phyloP scores from a whole-genome alignment of 495 filamentous ascomycete species.

The Amniculicola lignicola region DNA sequence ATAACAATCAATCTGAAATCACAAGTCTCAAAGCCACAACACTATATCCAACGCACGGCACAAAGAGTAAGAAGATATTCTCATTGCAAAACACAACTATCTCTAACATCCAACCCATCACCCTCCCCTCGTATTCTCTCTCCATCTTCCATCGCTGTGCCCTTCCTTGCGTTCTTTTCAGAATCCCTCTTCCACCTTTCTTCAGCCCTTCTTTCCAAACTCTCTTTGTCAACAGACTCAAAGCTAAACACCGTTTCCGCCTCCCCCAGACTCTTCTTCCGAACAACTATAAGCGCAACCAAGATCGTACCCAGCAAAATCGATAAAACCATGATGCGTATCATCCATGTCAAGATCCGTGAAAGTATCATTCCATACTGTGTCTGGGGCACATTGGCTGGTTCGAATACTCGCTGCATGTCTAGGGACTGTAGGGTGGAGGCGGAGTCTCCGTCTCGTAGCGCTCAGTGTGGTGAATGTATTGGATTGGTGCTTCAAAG shows the following conservation, averaged over 20 bases:
- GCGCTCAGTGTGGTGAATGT: neutral
- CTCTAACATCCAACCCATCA: constrained; percentile 10
- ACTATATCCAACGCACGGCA: too few species aligned
- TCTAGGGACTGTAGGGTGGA: constrained; percentile 20
- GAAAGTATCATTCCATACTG: neutral
- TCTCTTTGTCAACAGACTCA: neutral
- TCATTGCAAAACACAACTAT: constrained; percentile 15
- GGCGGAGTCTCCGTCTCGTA: constrained; percentile 16
- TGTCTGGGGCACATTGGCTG: neutral
- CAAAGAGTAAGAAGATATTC: too few species aligned
- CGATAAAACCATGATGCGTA: neutral
- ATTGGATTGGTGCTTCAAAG: neutral
- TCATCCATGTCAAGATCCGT: neutral
- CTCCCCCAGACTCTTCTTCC: neutral
- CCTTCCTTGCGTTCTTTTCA: neutral
- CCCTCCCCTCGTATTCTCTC: neutral
- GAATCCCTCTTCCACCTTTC: neutral
- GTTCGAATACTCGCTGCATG: neutral
- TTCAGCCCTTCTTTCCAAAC: neutral
- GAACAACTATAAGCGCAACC: neutral
- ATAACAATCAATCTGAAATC: too few species aligned
- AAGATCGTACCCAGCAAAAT: neutral
- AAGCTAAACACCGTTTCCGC: neutral
- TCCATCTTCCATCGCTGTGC: neutral
- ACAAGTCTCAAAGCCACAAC: too few species aligned